Conservation (phyloP, 73 alveolate genomes). For the Paraurostyla sp. region DNA sequence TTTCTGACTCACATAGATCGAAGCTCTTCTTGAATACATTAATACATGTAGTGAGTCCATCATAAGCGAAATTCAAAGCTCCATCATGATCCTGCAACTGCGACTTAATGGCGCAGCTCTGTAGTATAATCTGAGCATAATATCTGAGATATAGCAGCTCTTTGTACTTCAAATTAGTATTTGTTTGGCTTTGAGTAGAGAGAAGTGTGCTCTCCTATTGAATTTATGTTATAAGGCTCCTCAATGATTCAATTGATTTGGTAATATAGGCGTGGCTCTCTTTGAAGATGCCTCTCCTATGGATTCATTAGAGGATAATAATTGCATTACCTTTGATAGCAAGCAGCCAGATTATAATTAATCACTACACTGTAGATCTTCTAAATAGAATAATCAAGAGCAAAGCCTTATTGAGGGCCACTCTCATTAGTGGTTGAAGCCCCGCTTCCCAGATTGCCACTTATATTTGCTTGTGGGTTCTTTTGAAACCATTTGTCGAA, state of each 20-base stretch:
- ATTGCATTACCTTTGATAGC: conserved; percentile 50
- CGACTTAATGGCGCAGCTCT: conserved; percentile 54
- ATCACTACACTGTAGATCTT: conserved; percentile 31
- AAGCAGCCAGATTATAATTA: conserved; percentile 42
- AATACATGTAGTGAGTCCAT: conserved; percentile 32
- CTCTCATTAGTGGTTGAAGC: too few relatives aligned
- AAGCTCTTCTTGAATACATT: conserved; percentile 19
- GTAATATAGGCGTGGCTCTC: conserved; percentile 29
- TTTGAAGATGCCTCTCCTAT: conserved; percentile 36
- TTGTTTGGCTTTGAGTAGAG: not conserved
- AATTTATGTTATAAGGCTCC: not conserved
- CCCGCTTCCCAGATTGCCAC: too few relatives aligned
- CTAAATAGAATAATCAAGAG: too few relatives aligned
- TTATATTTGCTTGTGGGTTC: too few relatives aligned
- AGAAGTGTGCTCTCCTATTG: not conserved
- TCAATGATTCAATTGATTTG: not conserved
- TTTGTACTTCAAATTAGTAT: not conserved
- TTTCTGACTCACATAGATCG: conserved; percentile 24
- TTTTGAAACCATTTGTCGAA: not conserved
- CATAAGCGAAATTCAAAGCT: conserved; percentile 45
- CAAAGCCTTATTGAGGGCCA: too few relatives aligned
- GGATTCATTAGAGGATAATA: not conserved
- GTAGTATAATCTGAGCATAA: conserved; percentile 2
- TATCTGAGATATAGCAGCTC: conserved; percentile 28
- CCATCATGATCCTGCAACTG: conserved; percentile 56